Percentiles rank a stretch among this genome's conserved stretches.
Evolutionary conservation across 1,139 yeast species (phyloP).

Genomic region (Torulaspora globosa): DNA sequence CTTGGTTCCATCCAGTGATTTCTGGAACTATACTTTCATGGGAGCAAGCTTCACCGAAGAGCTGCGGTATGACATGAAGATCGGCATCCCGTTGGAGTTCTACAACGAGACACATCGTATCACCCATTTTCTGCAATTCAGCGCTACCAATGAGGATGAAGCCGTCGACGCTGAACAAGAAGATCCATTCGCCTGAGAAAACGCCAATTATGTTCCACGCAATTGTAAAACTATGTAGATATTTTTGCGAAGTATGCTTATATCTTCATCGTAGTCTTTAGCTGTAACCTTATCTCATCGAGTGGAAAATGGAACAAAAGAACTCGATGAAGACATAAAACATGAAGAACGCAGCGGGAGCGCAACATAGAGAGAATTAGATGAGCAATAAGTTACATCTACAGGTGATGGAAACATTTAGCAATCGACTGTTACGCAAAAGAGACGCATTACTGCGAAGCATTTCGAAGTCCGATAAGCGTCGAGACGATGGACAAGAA

Average conservation of each 20-base stretch:
- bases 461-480: not conserved
- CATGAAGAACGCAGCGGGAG: not conserved
- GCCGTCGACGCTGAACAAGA: slow-evolving; percentile 67
- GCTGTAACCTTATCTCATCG: not conserved
- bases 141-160: slow-evolving; percentile 56
- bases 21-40: slow-evolving; percentile 90
- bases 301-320: not conserved
- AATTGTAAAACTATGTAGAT: not conserved
- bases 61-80: slow-evolving; percentile 57
- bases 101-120: slow-evolving; percentile 88
- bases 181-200: slow-evolving; percentile 52
- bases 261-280: not conserved
- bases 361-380: not conserved
- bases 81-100: slow-evolving; percentile 76
- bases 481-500: not conserved
- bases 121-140: slow-evolving; percentile 73
- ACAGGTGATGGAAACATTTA: slow-evolving; percentile 1
- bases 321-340: not conserved
- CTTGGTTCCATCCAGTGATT: slow-evolving; percentile 74
- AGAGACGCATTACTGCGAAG: slow-evolving; percentile 2
- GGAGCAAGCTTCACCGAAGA: slow-evolving; percentile 77
- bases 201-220: not conserved
- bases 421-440: slow-evolving; percentile 3
- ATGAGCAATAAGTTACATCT: not conserved
- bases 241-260: not conserved